Evolutionary conservation across 148 eudicot species (phyloP), one percentile per base, ranked within the genome.

Genomic region (Rhododendron molle): DNA sequence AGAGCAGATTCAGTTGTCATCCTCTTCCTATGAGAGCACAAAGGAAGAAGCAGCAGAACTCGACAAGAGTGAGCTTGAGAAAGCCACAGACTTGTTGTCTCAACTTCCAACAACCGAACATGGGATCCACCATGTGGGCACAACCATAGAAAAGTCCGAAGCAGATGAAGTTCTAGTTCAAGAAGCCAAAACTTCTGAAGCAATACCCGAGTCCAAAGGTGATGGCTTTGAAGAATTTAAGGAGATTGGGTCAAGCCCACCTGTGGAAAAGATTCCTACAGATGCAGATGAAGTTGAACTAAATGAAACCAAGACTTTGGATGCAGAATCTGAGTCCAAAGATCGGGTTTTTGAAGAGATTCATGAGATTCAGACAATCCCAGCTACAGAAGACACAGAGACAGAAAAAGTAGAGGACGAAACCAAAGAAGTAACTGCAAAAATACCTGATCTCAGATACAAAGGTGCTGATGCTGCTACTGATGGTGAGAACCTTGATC

Each of bases 141-240:
- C 60, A 83, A 32, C 44, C 20, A 32, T 36, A 34, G 78, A 52
- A 69, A 71, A 36, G 23, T 34, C 82, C 69, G 79, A 28, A 78
- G 50, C 20, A 60, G 60, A 47, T 74, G 85, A 76, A 8, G 69
- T 83, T 56, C 86, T 83, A 56, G 32, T 36, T 69, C 69, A 81
- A 88, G 88, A 87, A 80, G 72, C 81, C 81, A 52, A 67, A 81
- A 76, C 79, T 38, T 73, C 40, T 16, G 60, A 86, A 52, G 62
- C 58, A 81, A 23, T 58, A 54, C 21, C 32, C 1, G 71, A n/a
- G n/a, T 36, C 85, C 44, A 43, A 46, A 81, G 81, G 7, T 40
- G 81, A 52, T 36, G 74, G 18, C 54, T 47, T 74, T 76, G 85
- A 86, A 58, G 76, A 74, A 54, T 43, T 74, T 69, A 34, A 71